phyloP scores from a whole-genome alignment of 306 rosid genomes.

The Psophocarpus tetragonolobus region DNA sequence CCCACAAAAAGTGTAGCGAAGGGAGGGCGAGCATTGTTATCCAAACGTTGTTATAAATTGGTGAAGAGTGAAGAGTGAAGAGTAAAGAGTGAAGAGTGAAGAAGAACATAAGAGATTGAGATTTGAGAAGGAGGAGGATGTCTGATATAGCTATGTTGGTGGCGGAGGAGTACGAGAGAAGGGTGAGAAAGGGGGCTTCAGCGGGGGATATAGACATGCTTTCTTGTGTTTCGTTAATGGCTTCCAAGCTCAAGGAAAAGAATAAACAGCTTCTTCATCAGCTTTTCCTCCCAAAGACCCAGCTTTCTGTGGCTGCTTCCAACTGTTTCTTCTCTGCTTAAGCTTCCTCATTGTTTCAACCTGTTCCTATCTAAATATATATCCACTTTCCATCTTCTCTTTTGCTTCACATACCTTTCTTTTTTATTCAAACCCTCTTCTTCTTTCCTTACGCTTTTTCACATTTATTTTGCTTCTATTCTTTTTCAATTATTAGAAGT shows the following conservation, averaged over 20 bases:
- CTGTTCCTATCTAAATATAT: not conserved
- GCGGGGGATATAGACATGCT: constrained; percentile 15
- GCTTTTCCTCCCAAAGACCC: constrained; percentile 60
- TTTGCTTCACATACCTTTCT: constrained; percentile 13
- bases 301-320: constrained; percentile 68
- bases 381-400: not conserved
- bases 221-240: constrained; percentile 44
- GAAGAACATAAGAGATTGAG: not conserved
- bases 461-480: too few relatives aligned
- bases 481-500: too few relatives aligned
- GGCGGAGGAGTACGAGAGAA: constrained; percentile 84
- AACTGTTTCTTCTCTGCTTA: constrained; percentile 85
- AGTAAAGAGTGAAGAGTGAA: too few relatives aligned
- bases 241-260: constrained; percentile 39
- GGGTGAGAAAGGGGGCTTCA: constrained; percentile 30
- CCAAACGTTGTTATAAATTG: too few relatives aligned
- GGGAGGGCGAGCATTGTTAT: too few relatives aligned
- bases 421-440: not conserved
- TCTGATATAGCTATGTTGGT: constrained; percentile 89
- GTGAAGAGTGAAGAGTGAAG: too few relatives aligned
- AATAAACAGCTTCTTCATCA: constrained; percentile 35
- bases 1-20: too few relatives aligned
- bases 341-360: not conserved
- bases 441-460: too few relatives aligned
- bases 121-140: constrained; percentile 43